Evolutionary conservation across 768 basidiomycete genomes (phyloP).

Genomic region (Kwoniella bestiolae): DNA sequence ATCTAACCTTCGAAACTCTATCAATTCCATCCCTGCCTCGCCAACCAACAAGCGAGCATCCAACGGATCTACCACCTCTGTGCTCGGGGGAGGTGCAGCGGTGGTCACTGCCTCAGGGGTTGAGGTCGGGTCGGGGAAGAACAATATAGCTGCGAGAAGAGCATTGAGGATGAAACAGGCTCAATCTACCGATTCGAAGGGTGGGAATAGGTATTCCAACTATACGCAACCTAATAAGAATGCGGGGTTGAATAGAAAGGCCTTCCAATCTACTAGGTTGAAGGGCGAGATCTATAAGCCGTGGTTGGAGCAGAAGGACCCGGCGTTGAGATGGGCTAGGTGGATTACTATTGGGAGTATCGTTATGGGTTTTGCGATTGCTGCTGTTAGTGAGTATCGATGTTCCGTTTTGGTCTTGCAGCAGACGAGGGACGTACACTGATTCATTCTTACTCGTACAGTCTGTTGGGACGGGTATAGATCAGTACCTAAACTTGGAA

Average conservation of each 20-base stretch:
- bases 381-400: slow-evolving; percentile 57
- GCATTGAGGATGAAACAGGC: slow-evolving; percentile 22
- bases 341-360: slow-evolving; percentile 62
- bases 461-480: slow-evolving; percentile 62
- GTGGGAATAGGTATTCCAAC: slow-evolving; percentile 14
- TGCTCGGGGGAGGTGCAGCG: background rate
- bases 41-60: slow-evolving; percentile 12
- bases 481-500: slow-evolving; percentile 58
- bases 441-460: slow-evolving; percentile 11
- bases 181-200: slow-evolving; percentile 12
- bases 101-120: background rate
- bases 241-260: slow-evolving; percentile 35
- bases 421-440: too few relatives aligned
- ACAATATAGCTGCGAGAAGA: slow-evolving; percentile 24
- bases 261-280: slow-evolving; percentile 55
- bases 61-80: background rate
- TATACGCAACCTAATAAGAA: slow-evolving; percentile 11
- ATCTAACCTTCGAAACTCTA: background rate
- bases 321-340: slow-evolving; percentile 61
- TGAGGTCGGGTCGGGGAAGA: slow-evolving; percentile 9
- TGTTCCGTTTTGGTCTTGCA: too few relatives aligned
- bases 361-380: slow-evolving; percentile 60
- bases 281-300: slow-evolving; percentile 62
- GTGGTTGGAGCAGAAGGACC: slow-evolving; percentile 62
- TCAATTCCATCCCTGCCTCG: slow-evolving; percentile 16